These are phyloP conservation scores for Agrocybe praecox DNA, from an alignment of 768 basidiomycete species.

Conservation along the genomic window DNA sequence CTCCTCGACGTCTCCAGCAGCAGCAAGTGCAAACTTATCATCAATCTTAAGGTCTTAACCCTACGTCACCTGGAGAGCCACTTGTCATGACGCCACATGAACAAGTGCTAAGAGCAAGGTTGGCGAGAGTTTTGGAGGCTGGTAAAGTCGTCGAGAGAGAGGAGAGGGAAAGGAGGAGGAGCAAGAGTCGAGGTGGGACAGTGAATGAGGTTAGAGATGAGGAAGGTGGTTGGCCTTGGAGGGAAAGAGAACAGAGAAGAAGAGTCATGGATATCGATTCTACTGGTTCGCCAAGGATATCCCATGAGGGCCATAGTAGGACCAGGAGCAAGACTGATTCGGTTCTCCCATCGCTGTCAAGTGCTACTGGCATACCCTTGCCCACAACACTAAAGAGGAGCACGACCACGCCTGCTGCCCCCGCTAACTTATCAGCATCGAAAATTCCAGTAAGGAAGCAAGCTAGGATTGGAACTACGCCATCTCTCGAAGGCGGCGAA, in stretches of 20 bases:
- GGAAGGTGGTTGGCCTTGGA: conserved; percentile 26
- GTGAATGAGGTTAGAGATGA: conserved; percentile 31
- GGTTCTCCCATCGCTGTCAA: conserved; percentile 2
- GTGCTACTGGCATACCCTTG: not conserved
- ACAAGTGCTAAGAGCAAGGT: conserved; percentile 51
- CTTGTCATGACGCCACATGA: conserved; percentile 48
- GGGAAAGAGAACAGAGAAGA: conserved; percentile 9
- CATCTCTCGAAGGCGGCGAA: conserved; percentile 11
- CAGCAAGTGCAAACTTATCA: not conserved
- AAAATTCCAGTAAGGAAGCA: not conserved
- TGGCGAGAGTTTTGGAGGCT: conserved; percentile 50
- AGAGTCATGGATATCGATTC: not conserved
- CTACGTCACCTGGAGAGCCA: conserved; percentile 10
- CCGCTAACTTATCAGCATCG: not conserved
- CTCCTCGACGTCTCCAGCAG: not conserved
- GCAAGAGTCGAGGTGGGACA: conserved; percentile 7
- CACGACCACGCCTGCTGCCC: conserved; percentile 12
- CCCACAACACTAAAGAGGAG: conserved; percentile 16
- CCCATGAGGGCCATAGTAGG: conserved; percentile 2
- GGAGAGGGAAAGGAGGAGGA: conserved; percentile 12
- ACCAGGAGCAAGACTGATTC: conserved; percentile 22
- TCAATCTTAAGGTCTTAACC: not conserved
- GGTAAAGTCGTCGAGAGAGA: conserved; percentile 10
- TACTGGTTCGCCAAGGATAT: not conserved
- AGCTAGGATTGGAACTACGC: conserved; percentile 16